Evolutionary conservation across 768 basidiomycete species (phyloP), one percentile per base, ranked within the genome.

Genomic region (Boletus rubescentipes): DNA sequence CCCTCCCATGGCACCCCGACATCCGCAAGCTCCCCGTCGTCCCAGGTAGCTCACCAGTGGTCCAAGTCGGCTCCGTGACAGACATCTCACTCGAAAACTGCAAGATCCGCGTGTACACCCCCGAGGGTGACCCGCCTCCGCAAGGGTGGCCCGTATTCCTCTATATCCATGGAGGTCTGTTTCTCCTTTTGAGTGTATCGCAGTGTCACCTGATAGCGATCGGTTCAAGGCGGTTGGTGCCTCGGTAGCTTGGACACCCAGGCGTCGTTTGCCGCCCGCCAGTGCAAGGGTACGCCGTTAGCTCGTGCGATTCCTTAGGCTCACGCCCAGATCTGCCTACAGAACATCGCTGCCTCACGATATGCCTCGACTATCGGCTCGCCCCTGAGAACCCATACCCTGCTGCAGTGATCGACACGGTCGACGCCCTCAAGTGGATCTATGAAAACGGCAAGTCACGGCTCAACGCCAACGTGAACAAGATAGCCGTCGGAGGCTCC

Each of bases 201-300:
- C n/a, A n/a, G n/a, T n/a, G n/a, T n/a, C n/a, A n/a, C n/a, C n/a
- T n/a, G n/a, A n/a, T n/a, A n/a, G n/a, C n/a, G n/a, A n/a, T n/a
- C n/a, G n/a, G n/a, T n/a, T 14, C 6, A 57, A 85, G 87, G 88
- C 29, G 87, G 88, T 32, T 89, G 88, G 88, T 87, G 86, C 0
- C 74, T 88, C 2, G 88, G 88, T 0, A 79, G 73, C 49, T 85
- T 87, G 59, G 63, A 64, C 21, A 79, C 79, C 11, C 84, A 85
- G 54, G 79, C 78, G n/a, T 72, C 81, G 6, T 86, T 91, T 60
- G 74, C 77, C 20, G 52, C 64, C 0, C 65, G 65, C 31, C 64
- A 66, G 45, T 61, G 57, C 44, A 66, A 64, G 44, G 65, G 64
- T 64, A 39, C 9, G 54, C 37, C 0, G 1, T 29, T n/a, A 15